phyloP scores from a whole-genome alignment of 108 stramenopile genomes.

The Phaeodactylum tricornutum region DNA sequence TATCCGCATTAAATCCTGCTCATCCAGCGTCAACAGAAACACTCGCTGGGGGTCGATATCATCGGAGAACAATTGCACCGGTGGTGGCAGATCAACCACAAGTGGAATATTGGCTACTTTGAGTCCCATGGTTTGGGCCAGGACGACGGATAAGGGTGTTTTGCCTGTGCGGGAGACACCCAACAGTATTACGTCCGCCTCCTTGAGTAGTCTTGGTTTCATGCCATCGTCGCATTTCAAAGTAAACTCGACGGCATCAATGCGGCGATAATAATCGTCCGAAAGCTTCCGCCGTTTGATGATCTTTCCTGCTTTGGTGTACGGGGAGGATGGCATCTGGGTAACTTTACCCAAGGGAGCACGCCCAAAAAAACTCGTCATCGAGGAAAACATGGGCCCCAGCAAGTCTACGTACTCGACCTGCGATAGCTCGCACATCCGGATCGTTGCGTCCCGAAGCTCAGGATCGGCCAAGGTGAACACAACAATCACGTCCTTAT shows the following conservation, averaged over 20 bases:
- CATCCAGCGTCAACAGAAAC: constrained; percentile 26
- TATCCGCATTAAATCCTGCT: constrained; percentile 24
- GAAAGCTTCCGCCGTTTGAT: constrained; percentile 7
- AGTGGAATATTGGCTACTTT: constrained; percentile 43
- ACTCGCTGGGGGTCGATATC: constrained; percentile 26
- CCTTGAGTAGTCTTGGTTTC: constrained; percentile 18
- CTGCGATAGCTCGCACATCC: constrained; percentile 9
- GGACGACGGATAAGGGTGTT: constrained; percentile 29
- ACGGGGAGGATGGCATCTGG: no score
- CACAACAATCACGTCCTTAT: constrained; percentile 17
- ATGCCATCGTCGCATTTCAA: constrained; percentile 36
- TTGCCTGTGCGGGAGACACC: constrained; percentile 37
- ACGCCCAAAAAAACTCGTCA: constrained; percentile 17
- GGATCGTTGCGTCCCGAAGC: constrained; percentile 10
- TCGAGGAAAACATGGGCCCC: constrained; percentile 20
- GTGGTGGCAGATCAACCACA: constrained; percentile 35
- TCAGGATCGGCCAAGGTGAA: constrained; percentile 28
- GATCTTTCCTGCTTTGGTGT: no score
- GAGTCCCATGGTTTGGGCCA: constrained; percentile 29
- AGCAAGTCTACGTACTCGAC: constrained; percentile 26
- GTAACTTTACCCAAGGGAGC: constrained; percentile 24
- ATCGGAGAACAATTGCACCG: constrained; percentile 24
- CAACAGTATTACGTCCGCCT: constrained; percentile 30
- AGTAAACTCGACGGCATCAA: constrained; percentile 37
- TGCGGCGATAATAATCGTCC: constrained; percentile 26